These are phyloP conservation scores for Penicillium coprophilum DNA, from an alignment of 495 filamentous ascomycete species.

Conservation along the genomic window DNA sequence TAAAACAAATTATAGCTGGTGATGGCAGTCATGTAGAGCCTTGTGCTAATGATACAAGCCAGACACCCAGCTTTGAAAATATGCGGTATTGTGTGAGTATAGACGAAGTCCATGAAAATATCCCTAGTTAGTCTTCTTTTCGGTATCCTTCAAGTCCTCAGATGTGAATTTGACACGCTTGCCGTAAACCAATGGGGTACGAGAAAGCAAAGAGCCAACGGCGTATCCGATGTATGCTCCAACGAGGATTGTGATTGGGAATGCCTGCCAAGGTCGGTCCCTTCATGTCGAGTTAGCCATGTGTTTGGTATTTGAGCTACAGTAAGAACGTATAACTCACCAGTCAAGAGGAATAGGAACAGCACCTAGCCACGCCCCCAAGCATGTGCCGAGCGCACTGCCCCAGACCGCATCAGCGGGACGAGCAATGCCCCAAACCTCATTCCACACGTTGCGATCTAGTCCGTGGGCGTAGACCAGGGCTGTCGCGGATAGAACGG, in stretches of 20 bases:
- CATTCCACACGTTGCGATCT: conserved; percentile 68
- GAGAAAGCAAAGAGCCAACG: conserved; percentile 59
- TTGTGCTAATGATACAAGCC: conserved; percentile 7
- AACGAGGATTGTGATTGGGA: conserved; percentile 84
- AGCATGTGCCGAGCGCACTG: conserved; percentile 44
- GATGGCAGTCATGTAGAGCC: background rate
- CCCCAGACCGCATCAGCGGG: conserved; percentile 45
- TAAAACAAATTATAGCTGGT: conserved; percentile 1
- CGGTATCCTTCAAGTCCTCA: conserved; percentile 22
- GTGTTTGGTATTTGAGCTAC: background rate
- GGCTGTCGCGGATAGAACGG: conserved; percentile 69
- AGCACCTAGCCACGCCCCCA: conserved; percentile 65
- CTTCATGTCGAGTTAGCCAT: conserved; percentile 33
- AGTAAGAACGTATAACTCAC: conserved; percentile 47
- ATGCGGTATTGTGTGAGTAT: background rate
- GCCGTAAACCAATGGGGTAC: conserved; percentile 56
- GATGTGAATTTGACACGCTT: conserved; percentile 60
- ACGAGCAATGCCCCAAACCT: conserved; percentile 55
- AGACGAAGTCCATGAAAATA: background rate
- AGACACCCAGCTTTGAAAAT: background rate
- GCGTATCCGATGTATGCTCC: conserved; percentile 70
- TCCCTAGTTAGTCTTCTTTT: conserved; percentile 35
- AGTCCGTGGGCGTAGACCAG: conserved; percentile 85
- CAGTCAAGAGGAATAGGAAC: conserved; percentile 96
- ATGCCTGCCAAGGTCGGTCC: conserved; percentile 96